Conservation (phyloP, 1,284 basidiomycete genomes). For the Melampsora larici-populina region DNA sequence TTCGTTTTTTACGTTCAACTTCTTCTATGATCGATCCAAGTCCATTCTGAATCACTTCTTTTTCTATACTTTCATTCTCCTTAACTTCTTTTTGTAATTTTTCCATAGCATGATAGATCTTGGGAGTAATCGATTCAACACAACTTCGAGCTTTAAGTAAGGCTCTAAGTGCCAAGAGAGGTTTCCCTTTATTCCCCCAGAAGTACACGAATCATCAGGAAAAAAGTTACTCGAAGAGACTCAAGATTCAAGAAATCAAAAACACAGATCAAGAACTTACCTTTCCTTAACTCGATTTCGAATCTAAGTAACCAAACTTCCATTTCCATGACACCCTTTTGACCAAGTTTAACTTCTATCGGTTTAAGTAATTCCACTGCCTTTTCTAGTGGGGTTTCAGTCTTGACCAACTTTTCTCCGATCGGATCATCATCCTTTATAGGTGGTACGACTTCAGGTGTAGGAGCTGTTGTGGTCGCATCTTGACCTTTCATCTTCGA, state of each 20-base stretch:
- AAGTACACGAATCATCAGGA: background rate
- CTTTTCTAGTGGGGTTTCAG: conserved; percentile 69
- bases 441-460: conserved; percentile 24
- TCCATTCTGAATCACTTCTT: no score
- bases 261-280: background rate
- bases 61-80: no score
- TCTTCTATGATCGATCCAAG: no score
- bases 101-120: no score
- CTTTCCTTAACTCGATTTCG: conserved; percentile 36
- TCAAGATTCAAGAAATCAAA: background rate
- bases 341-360: conserved; percentile 56
- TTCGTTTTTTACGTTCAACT: no score
- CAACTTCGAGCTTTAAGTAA: conserved; percentile 25
- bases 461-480: background rate
- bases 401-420: conserved; percentile 67
- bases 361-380: conserved; percentile 72
- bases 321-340: background rate
- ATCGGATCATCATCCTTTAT: conserved; percentile 72
- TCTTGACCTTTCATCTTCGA: conserved; percentile 31
- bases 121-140: no score
- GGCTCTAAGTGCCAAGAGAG: conserved; percentile 26
- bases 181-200: conserved; percentile 14
- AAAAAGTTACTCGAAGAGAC: background rate
- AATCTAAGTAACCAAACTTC: conserved; percentile 28
- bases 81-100: no score